Evolutionary conservation across 345 rosid genomes (phyloP).

Genomic region (Eucalyptus tenuipes): DNA sequence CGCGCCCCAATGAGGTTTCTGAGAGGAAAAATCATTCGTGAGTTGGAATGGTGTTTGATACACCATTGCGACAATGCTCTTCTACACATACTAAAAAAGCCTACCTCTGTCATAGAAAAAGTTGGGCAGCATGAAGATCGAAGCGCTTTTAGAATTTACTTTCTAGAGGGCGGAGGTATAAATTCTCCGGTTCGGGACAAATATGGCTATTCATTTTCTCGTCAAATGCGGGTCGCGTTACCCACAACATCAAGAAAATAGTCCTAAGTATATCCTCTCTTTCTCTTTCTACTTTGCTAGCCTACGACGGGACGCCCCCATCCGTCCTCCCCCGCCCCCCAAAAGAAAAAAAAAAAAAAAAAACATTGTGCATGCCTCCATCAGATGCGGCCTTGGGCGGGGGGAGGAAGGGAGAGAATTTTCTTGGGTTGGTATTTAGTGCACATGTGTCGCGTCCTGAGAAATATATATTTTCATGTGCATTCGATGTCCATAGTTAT

Average conservation of each 20-base stretch:
- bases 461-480: neutral
- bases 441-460: neutral
- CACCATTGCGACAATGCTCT: neutral
- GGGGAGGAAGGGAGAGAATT: neutral
- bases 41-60: neutral
- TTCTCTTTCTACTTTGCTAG: neutral
- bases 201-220: neutral
- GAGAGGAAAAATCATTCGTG: neutral
- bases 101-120: neutral
- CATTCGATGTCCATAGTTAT: neutral
- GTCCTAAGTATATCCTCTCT: neutral
- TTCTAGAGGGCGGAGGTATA: neutral
- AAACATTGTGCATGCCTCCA: neutral
- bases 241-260: neutral
- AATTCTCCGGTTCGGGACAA: neutral
- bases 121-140: neutral
- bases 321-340: neutral
- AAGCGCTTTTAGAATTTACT: neutral
- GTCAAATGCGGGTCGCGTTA: neutral
- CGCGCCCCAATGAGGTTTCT: neutral
- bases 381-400: neutral
- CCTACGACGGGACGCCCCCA: neutral
- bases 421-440: neutral
- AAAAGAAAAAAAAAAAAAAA: accelerated
- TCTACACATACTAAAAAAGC: neutral